Percentiles rank a stretch among this genome's conserved stretches.
Evolutionary conservation across 1,139 yeast genomes (phyloP).

Genomic region (Yamadazyma jaroonii): DNA sequence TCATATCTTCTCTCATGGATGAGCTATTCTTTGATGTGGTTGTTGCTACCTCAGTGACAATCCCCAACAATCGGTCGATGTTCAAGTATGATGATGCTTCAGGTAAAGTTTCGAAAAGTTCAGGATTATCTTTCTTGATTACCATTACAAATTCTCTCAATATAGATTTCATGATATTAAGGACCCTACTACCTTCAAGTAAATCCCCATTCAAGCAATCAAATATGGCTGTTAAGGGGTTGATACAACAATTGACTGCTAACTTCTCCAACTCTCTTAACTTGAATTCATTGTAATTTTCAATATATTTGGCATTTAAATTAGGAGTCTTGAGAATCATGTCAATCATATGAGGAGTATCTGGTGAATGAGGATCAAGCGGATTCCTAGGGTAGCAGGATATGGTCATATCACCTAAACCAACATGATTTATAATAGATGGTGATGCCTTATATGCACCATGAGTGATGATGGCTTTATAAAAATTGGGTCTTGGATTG

Average conservation of each 20-base stretch:
- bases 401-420: slow-evolving; percentile 57
- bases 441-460: slow-evolving; percentile 58
- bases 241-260: slow-evolving; percentile 70
- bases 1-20: slow-evolving; percentile 85
- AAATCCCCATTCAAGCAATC: slow-evolving; percentile 76
- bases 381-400: slow-evolving; percentile 15
- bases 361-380: slow-evolving; percentile 5
- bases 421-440: slow-evolving; percentile 62
- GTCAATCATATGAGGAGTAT: slow-evolving; percentile 29
- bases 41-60: slow-evolving; percentile 47
- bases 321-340: slow-evolving; percentile 26
- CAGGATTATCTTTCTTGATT: slow-evolving; percentile 35
- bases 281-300: slow-evolving; percentile 51
- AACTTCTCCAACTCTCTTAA: slow-evolving; percentile 73
- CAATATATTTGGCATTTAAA: slow-evolving; percentile 42
- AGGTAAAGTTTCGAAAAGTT: slow-evolving; percentile 24
- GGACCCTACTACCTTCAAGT: slow-evolving; percentile 31
- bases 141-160: slow-evolving; percentile 48
- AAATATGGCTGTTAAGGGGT: slow-evolving; percentile 67
- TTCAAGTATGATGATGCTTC: slow-evolving; percentile 38
- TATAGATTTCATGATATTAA: slow-evolving; percentile 33
- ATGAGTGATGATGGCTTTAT: slow-evolving; percentile 77
- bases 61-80: slow-evolving; percentile 40
- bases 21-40: slow-evolving; percentile 61
- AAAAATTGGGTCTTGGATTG: slow-evolving; percentile 50